Percentiles rank a stretch among this genome's conserved stretches.
Conservation (phyloP, 2,329 filamentous ascomycete species). For the Biscogniauxia sp. region DNA sequence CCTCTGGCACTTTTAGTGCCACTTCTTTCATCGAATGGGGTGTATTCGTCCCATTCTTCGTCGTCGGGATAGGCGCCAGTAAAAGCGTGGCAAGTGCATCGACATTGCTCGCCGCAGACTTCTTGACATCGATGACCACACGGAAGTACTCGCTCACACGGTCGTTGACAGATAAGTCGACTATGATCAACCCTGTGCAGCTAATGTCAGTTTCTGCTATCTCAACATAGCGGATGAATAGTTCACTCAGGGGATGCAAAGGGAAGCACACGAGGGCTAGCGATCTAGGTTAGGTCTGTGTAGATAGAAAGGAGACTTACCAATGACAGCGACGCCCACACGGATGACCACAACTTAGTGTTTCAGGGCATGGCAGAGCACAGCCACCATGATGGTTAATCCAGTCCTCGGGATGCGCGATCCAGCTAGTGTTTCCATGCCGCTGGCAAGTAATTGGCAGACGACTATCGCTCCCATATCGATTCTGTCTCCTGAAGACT, state of each 20-base stretch:
- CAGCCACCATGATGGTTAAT: conserved; percentile 30
- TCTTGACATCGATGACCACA: conserved; percentile 29
- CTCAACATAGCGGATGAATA: not conserved
- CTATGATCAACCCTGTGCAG: conserved; percentile 25
- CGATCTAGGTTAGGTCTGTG: not conserved
- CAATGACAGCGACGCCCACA: conserved; percentile 32
- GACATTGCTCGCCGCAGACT: conserved; percentile 28
- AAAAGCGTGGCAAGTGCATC: conserved; percentile 25
- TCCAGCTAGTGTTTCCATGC: conserved; percentile 51
- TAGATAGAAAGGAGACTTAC: conserved; percentile 20
- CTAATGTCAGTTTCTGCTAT: conserved; percentile 3
- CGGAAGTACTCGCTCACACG: conserved; percentile 24
- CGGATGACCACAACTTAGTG: conserved; percentile 28
- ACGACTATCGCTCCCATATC: conserved; percentile 31
- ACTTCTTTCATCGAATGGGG: not conserved
- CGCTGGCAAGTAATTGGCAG: conserved; percentile 63
- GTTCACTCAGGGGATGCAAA: not conserved
- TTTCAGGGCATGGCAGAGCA: conserved; percentile 18
- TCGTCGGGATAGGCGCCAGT: conserved; percentile 28
- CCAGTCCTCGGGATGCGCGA: conserved; percentile 56
- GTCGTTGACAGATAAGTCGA: conserved; percentile 25
- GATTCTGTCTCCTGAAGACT: conserved; percentile 39
- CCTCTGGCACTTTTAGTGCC: not conserved
- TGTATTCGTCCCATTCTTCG: conserved; percentile 12
- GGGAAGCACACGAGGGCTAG: not conserved